phyloP scores from a whole-genome alignment of 495 filamentous ascomycete genomes.

The Talaromyces adpressus region DNA sequence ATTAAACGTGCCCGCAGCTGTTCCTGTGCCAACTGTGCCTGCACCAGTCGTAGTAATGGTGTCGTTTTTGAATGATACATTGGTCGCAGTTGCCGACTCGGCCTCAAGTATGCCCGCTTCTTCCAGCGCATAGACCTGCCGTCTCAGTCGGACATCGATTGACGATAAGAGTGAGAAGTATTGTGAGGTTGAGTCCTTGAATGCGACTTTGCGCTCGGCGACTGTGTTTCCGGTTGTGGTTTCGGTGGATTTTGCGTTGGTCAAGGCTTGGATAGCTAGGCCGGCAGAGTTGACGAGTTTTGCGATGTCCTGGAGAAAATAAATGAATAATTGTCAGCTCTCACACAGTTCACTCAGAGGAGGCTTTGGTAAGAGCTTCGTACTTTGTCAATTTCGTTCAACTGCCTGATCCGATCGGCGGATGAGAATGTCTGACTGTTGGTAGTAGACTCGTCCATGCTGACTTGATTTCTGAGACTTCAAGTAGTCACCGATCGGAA shows the following conservation, averaged over 20 bases:
- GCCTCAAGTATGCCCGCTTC: slow-evolving; percentile 65
- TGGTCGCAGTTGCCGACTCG: slow-evolving; percentile 18
- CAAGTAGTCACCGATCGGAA: not conserved
- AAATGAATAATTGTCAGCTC: not conserved
- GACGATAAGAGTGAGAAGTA: slow-evolving; percentile 65
- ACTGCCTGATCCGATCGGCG: slow-evolving; percentile 67
- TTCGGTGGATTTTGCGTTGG: slow-evolving; percentile 37
- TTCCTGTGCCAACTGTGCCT: slow-evolving; percentile 13
- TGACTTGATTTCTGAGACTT: not conserved
- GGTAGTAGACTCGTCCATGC: slow-evolving; percentile 8
- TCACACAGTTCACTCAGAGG: not conserved
- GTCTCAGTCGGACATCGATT: slow-evolving; percentile 61
- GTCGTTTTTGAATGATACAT: slow-evolving; percentile 10
- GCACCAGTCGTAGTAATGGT: slow-evolving; percentile 10
- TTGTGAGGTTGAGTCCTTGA: slow-evolving; percentile 52
- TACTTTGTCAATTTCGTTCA: slow-evolving; percentile 70
- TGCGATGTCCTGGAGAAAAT: slow-evolving; percentile 38
- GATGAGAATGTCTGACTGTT: slow-evolving; percentile 42
- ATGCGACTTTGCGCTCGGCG: slow-evolving; percentile 48
- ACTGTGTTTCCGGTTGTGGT: slow-evolving; percentile 31
- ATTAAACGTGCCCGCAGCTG: slow-evolving; percentile 18
- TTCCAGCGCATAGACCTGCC: slow-evolving; percentile 75
- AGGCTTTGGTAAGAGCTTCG: slow-evolving; percentile 5
- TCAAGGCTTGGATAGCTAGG: slow-evolving; percentile 61
- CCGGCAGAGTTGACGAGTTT: slow-evolving; percentile 61